A percentile compares a stretch with the other conserved stretches of the same genome.
These are phyloP conservation scores for Komagataella phaffii DNA, from an alignment of 805 yeast species.

Conservation along the genomic window DNA sequence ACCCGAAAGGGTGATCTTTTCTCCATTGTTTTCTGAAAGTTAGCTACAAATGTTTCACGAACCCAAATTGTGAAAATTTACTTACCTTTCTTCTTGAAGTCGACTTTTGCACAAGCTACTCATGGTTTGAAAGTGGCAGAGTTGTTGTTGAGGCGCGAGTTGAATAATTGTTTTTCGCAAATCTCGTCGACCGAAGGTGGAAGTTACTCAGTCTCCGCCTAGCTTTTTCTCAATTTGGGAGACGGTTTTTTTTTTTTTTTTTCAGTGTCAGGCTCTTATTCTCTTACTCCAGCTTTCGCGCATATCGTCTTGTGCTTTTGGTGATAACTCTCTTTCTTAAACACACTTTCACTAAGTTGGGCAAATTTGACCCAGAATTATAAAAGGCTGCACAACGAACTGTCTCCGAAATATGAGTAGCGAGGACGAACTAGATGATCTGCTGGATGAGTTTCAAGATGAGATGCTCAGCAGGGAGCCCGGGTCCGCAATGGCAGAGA, in stretches of 20 bases:
- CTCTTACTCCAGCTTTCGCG: neutral
- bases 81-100: slow-evolving; percentile 74
- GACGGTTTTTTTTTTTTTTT: neutral
- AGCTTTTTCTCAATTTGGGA: neutral
- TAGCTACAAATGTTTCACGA: neutral
- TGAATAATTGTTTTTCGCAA: neutral
- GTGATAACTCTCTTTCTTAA: neutral
- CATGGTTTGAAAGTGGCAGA: neutral
- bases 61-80: slow-evolving; percentile 1
- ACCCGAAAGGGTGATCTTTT: slow-evolving; percentile 96
- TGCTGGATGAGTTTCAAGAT: slow-evolving; percentile 75
- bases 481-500: slow-evolving; percentile 21
- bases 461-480: slow-evolving; percentile 53
- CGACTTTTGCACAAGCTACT: slow-evolving; percentile 59
- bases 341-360: neutral
- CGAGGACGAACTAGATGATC: slow-evolving; percentile 52
- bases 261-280: neutral
- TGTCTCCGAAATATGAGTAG: slow-evolving; percentile 3
- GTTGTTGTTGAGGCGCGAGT: neutral
- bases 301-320: neutral
- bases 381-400: neutral
- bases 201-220: neutral
- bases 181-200: neutral
- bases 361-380: neutral
- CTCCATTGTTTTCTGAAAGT: slow-evolving; percentile 81